phyloP scores from a whole-genome alignment of 139 green algal genomes.

The Gonium pectorale region DNA sequence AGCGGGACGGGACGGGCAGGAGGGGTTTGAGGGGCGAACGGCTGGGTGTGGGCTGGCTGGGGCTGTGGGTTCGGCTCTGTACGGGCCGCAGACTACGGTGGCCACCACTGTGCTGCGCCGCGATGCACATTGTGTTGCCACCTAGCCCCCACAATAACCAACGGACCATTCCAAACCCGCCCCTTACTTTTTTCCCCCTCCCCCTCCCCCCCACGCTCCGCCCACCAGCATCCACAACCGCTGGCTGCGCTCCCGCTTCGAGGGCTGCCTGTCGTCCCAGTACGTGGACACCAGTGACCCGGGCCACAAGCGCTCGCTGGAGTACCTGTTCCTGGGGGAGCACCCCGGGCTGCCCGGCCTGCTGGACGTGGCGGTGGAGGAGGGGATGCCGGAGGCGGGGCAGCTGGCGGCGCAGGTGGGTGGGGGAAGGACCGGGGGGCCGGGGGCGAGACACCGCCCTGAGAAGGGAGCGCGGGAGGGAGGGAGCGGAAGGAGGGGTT shows the following conservation, averaged over 20 bases:
- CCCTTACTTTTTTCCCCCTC: not conserved
- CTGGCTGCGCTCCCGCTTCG: constrained; percentile 71
- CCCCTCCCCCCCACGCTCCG: not conserved
- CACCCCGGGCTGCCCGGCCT: constrained; percentile 58
- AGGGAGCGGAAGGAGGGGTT: not conserved
- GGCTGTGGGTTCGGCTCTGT: no score
- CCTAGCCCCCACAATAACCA: no score
- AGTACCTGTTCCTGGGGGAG: constrained; percentile 78
- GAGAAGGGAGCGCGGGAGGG: not conserved
- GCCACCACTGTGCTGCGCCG: no score
- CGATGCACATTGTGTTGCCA: no score
- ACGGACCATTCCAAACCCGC: not conserved
- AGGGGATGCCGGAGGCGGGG: constrained; percentile 53
- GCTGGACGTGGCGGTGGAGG: constrained; percentile 60
- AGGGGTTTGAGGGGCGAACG: no score
- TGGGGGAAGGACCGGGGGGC: not conserved
- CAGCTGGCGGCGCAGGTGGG: constrained; percentile 44
- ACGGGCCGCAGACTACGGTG: no score
- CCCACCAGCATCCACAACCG: constrained; percentile 75
- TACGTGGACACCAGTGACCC: constrained; percentile 36
- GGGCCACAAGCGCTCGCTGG: constrained; percentile 62
- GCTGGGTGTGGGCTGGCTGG: no score
- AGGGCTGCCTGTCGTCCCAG: constrained; percentile 31
- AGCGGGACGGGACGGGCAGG: no score
- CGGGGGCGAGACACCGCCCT: not conserved